Evolutionary conservation across 2,329 filamentous ascomycete species (phyloP), one percentile per base, ranked within the genome.

Genomic region (Sporothrix protearum): DNA sequence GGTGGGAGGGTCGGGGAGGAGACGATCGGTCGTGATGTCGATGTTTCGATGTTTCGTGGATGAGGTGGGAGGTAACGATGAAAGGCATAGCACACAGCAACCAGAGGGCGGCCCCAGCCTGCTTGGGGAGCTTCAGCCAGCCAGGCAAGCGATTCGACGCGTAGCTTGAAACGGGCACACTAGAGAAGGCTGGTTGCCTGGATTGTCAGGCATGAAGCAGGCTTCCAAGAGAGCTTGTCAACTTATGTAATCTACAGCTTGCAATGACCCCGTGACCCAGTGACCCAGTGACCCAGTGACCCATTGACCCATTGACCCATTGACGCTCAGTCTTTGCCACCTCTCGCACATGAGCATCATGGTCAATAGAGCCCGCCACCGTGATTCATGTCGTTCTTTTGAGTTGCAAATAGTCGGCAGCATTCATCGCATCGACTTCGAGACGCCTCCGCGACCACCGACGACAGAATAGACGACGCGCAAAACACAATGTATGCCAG

Each of bases 41-140:
- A 57, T 69, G 45, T 55, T 53, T 42, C 45, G 12, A 64, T 45
- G 59, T 55, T 39, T 68, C 45, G 30, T 6, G 19, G 47, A 14
- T 14, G 47, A 2, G 47, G 30, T 30, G 30, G 63, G 30, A 68
- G 47, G 42, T 66, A 42, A 68, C 64, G 33, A 68, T 28, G 33
- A 22, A 19, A 64, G 22, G 22, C 49, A 68, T n/a, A 36, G 33
- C 59, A 55, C 66, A 63, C 42, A 69, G 57, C 67, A 72, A 69
- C 55, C 49, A 68, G 53, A 67, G 28, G n/a, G 55, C 28, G 57
- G 57, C 25, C 25, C 42, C 71, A 69, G 72, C 61, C 67, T 74
- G 70, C 64, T 61, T 66, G 25, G 61, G 61, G 36, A 73, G 72
- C 73, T 84, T 82, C 79, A 84, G 83, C 82, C 79, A 84, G 83